Percentiles rank a stretch among this genome's conserved stretches.
Conservation (phyloP, 1,139 yeast genomes). For the Taiozyma onychis region DNA sequence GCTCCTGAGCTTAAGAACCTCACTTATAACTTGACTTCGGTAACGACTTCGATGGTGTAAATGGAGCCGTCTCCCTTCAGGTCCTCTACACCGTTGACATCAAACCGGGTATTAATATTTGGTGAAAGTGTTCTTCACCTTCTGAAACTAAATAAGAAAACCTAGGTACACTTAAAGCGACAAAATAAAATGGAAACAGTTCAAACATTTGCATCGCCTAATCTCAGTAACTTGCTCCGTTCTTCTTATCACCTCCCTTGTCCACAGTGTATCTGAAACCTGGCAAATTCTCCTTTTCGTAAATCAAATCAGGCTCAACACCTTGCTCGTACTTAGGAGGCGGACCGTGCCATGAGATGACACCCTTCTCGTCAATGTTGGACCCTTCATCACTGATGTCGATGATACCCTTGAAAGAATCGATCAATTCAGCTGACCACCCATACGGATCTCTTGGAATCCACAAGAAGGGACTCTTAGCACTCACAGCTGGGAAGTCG, state of each 20-base stretch:
- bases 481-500: slow-evolving; percentile 66
- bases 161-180: not conserved
- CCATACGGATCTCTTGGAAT: slow-evolving; percentile 85
- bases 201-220: not conserved
- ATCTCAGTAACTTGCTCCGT: not conserved
- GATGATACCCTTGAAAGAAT: slow-evolving; percentile 40
- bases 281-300: not conserved
- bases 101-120: not conserved
- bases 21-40: too few species aligned
- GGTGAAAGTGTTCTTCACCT: not conserved
- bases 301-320: not conserved
- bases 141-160: not conserved
- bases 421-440: slow-evolving; percentile 55
- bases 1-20: too few species aligned
- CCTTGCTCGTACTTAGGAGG: slow-evolving; percentile 48
- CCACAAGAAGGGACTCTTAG: slow-evolving; percentile 74
- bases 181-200: not conserved
- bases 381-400: slow-evolving; percentile 66
- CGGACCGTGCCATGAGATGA: slow-evolving; percentile 44
- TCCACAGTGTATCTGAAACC: not conserved
- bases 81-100: not conserved
- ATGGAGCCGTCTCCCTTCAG: too few species aligned
- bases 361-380: slow-evolving; percentile 53
- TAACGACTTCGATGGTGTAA: too few species aligned
- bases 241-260: not conserved